Conservation (phyloP, 495 filamentous ascomycete genomes). For the Aspergillus mulundensis region DNA sequence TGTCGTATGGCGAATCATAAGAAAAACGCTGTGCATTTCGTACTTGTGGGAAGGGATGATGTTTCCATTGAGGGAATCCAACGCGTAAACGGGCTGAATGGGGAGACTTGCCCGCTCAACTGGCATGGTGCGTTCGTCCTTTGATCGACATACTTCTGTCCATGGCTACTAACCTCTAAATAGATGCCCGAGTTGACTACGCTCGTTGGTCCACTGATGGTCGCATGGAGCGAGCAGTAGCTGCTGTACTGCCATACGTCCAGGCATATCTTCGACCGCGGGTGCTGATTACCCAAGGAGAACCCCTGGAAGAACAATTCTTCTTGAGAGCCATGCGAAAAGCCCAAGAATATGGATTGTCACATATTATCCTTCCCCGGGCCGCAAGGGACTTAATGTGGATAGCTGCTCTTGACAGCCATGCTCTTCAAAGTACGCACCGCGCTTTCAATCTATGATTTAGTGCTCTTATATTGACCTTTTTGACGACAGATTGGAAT, state of each 20-base stretch:
- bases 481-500: constrained; percentile 59
- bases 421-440: constrained; percentile 58
- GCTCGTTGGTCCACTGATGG: constrained; percentile 43
- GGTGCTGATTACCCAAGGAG: constrained; percentile 46
- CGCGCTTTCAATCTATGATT: not conserved
- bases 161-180: not conserved
- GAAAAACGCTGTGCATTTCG: constrained; percentile 50
- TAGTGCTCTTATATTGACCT: not conserved
- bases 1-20: constrained; percentile 48
- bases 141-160: not conserved
- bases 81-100: constrained; percentile 43
- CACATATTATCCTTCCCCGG: constrained; percentile 67
- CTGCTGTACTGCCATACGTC: constrained; percentile 40
- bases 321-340: constrained; percentile 53
- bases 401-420: constrained; percentile 70
- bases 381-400: constrained; percentile 61
- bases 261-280: constrained; percentile 45
- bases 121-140: constrained; percentile 45
- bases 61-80: constrained; percentile 49
- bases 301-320: constrained; percentile 41
- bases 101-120: constrained; percentile 44
- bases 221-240: constrained; percentile 49
- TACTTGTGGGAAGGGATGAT: constrained; percentile 51
- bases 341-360: constrained; percentile 33
- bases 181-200: constrained; percentile 49